Percentiles rank a stretch among this genome's conserved stretches.
These are phyloP conservation scores for Ophiostoma sp. DNA, from an alignment of 2,329 filamentous ascomycete genomes.

Conservation along the genomic window DNA sequence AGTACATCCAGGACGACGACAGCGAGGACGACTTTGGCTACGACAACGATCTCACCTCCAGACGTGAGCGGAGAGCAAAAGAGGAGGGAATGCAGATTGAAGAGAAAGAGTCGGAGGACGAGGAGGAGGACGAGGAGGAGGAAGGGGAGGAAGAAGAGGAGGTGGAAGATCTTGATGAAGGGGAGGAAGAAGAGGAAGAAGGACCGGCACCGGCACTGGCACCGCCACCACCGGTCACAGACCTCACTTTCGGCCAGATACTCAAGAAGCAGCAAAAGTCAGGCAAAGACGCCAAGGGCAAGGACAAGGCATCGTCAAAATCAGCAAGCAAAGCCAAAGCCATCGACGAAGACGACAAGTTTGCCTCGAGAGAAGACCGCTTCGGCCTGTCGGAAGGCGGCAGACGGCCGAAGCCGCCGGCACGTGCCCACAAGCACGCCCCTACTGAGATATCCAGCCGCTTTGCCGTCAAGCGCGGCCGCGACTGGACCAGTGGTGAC, in stretches of 20 bases:
- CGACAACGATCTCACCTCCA: slow-evolving; percentile 16
- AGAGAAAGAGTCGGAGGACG: slow-evolving; percentile 26
- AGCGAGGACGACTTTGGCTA: slow-evolving; percentile 15
- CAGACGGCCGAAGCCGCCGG: slow-evolving; percentile 25
- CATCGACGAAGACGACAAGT: neutral
- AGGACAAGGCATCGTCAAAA: slow-evolving; percentile 10
- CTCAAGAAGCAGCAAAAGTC: slow-evolving; percentile 22
- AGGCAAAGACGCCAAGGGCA: slow-evolving; percentile 11
- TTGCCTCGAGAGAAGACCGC: neutral
- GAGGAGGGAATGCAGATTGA: slow-evolving; percentile 29
- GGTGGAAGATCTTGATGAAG: slow-evolving; percentile 31
- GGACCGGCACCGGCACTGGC: slow-evolving; percentile 24
- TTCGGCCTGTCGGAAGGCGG: neutral
- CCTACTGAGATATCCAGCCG: slow-evolving; percentile 79
- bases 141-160: slow-evolving; percentile 36
- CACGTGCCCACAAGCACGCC: slow-evolving; percentile 71
- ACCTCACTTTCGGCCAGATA: slow-evolving; percentile 25
- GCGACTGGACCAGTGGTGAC: slow-evolving; percentile 42
- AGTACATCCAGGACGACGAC: slow-evolving; percentile 15
- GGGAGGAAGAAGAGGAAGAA: slow-evolving; percentile 13
- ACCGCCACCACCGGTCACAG: slow-evolving; percentile 15
- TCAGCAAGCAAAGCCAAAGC: neutral
- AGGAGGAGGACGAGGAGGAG: slow-evolving; percentile 30
- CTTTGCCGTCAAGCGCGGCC: slow-evolving; percentile 72
- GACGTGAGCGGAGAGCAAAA: slow-evolving; percentile 3